Base-by-base conservation (phyloP, 2,329 filamentous ascomycete genomes). In the Aspergillus chevalieri region DNA sequence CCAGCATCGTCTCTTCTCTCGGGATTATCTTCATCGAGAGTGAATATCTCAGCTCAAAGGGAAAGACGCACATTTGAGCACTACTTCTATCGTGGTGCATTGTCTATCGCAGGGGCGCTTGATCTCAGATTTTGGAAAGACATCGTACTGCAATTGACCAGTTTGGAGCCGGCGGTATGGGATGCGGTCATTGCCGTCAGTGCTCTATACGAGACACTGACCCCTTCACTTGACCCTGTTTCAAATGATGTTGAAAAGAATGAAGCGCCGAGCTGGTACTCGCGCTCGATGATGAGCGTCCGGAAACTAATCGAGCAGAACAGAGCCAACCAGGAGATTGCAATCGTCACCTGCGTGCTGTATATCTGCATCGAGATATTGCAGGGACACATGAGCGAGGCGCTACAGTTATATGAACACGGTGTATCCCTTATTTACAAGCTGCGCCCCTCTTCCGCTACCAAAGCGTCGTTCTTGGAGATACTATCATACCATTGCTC, bases 31-130 rank as follows among this genome's bases (percentile, higher is more conserved):
- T 1, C 3, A 7, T 30, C 26, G 26, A 30, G 26, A 4, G 26
- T 30, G 4, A 12, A 30, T 30, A 10, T 10, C 4, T 28, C 26
- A 2, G 26, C 26, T 30, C 26, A 30, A 9, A 56, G 61, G 41
- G 69, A 72, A 47, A 61, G 65, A 21, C 67, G 68, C 17, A 66
- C 67, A 6, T 71, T 71, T 55, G 63, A 65, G 1, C 68, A 64
- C 33, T 72, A 70, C 52, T 66, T 68, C 21, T 55, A 70, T 38
- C 52, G 60, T 17, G 61, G 61, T 1, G 67, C 65, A 10, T 52
- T 57, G 0, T 59, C 56, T 8, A 52, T 71, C 17, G 63, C 64
- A 2, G 69, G 68, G 15, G 58, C 52, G 3, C 47, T 70, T 8
- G 69, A 71, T 53, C 45, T 57, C 22, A 59, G 62, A 26, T 70